phyloP scores from a whole-genome alignment of 805 yeast genomes.

The Starmerella floricola region DNA sequence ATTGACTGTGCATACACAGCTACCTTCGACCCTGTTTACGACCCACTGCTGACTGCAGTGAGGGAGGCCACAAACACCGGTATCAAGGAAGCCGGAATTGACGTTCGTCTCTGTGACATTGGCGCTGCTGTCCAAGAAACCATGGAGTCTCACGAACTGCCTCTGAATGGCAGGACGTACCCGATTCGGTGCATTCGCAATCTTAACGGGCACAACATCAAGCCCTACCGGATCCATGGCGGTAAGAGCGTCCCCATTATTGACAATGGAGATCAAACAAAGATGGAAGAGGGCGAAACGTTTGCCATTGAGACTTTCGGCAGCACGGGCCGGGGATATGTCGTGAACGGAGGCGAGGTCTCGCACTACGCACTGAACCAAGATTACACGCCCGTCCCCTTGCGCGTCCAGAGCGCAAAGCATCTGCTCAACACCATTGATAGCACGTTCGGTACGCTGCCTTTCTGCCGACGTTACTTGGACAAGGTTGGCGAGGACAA shows the following conservation, averaged over 20 bases:
- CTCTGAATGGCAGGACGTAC: conserved; percentile 69
- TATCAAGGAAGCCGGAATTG: conserved; percentile 84
- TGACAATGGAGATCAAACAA: conserved; percentile 81
- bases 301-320: conserved; percentile 98
- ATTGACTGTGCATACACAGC: conserved; percentile 92
- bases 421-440: conserved; percentile 58
- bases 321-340: conserved; percentile 89
- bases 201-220: conserved; percentile 88
- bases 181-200: conserved; percentile 85
- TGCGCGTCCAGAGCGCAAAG: conserved; percentile 56
- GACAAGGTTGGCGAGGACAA: conserved; percentile 88
- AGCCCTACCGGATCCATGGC: conserved; percentile 73
- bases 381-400: conserved; percentile 38
- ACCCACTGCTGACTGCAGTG: conserved; percentile 70
- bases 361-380: conserved; percentile 74
- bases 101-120: conserved; percentile 84
- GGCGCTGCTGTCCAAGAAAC: conserved; percentile 95
- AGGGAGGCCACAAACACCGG: conserved; percentile 91
- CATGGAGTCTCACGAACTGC: conserved; percentile 93
- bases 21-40: conserved; percentile 59
- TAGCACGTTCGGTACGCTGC: conserved; percentile 79
- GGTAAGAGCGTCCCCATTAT: conserved; percentile 97
- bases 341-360: conserved; percentile 75
- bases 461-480: conserved; percentile 90
- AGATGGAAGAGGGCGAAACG: conserved; percentile 98